Base-by-base conservation (phyloP, 164 flowering plant species). In the Piper longum region DNA sequence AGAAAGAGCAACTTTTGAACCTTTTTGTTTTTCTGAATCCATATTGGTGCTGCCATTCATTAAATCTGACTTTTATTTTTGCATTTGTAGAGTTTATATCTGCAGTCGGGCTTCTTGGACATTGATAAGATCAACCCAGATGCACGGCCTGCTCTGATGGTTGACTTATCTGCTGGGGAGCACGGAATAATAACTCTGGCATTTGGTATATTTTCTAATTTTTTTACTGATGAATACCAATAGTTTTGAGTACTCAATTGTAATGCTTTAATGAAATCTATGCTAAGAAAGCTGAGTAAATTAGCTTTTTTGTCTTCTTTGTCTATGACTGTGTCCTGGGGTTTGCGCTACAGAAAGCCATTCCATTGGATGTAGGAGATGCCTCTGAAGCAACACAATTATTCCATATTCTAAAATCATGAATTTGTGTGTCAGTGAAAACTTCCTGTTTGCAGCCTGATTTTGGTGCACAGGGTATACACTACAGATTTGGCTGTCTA, bases 71-170 rank as follows among this genome's bases (percentile, higher is more conserved):
- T 0, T 48, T 48, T 48, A 4, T 41, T 60, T 60, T n/a, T 18
- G 19, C 42, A 59, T 73, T 45, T 52, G 36, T 83, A 95, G 99
- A 74, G 70, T 45, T 69, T 91, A 69, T 72, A 81, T 67, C 78
- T 80, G 66, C 62, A 73, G 66, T 84, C 95, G 72, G 99, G 95
- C 61, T 95, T 83, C 69, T 80, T 91, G 56, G 99, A 95, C 75
- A 73, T 82, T 62, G 96, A 88, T 71, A 91, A 78, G 75, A 95
- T 95, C 66, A 67, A 85, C 67, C 88, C 95, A 19, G 88, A 89
- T 80, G 97, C 96, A 62, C 91, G 95, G 82, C 97, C 99, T 73
- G 97, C 99, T 54, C 77, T 95, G 63, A 77, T 87, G 59, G 96
- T 97, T 72, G 99, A 95, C 68, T 55, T 85, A 18, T 80, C 92